Evolutionary conservation across 495 filamentous ascomycete genomes (phyloP), one percentile per base, ranked within the genome.

Genomic region (Lasiosphaeris hirsuta): DNA sequence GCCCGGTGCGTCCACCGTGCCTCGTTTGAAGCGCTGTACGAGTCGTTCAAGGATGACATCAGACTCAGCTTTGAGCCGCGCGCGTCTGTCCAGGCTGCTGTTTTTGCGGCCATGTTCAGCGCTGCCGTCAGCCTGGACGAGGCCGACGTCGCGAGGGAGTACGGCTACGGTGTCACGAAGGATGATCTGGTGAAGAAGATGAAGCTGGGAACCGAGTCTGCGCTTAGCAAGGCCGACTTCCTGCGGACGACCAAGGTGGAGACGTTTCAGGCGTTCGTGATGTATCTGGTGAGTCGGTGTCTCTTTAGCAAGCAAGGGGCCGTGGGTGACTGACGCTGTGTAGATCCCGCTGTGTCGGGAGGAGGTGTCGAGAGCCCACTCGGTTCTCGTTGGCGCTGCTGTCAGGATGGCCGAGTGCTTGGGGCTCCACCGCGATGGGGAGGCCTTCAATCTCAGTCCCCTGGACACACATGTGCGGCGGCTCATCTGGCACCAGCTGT

Each of bases 361-460:
- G 10, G 83, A 89, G 65, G 77, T 91, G 15, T 89, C 87, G 4
- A 74, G 88, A 53, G 82, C 85, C 5, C 88, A 90, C 64, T 86
- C 84, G 7, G 85, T 86, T 15, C 76, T 91, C 1, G 79, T 86
- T 4, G 86, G 85, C 17, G 81, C 86, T 15, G 86, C 85, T 9
- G 84, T 89, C 17, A 74, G 87, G 35, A 81, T 90, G 68, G 87
- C 86, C 33, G 85, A 89, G 71, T 88, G 86, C 62, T 88, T 89
- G 84, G 84, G 87, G 6, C 70, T 90, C n/a, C 84, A 90, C 65
- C 75, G 85, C 1, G 89, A 92, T 61, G 85, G 84, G n/a, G 74
- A 76, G 44, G 71, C 73, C 14, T 89, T 85, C 56, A 81, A 83
- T 0, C 75, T 87, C 35, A 79, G 75, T 35, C 79, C 88, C 1